Conservation (phyloP, 768 basidiomycete species). For the Hypholoma sublateritium region DNA sequence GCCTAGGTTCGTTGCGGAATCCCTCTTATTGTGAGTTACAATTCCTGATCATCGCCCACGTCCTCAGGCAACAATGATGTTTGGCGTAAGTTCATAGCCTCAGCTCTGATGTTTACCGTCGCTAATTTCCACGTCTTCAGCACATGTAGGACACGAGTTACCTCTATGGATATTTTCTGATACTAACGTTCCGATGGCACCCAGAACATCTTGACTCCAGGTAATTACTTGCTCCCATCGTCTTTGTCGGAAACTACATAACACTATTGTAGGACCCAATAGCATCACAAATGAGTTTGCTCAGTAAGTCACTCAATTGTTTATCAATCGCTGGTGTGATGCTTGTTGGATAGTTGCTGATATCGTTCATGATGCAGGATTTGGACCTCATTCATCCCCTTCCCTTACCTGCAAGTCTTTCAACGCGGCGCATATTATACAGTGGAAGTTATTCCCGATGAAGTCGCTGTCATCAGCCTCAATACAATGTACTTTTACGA, state of each 20-base stretch:
- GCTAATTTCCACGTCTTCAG: conserved; percentile 31
- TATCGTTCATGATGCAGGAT: conserved; percentile 43
- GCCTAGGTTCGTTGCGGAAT: conserved; percentile 53
- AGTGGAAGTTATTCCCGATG: conserved; percentile 73
- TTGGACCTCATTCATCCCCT: conserved; percentile 81
- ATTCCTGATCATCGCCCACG: conserved; percentile 1
- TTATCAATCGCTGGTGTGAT: background rate
- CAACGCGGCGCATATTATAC: conserved; percentile 86
- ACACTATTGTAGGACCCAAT: conserved; percentile 54
- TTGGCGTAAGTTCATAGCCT: conserved; percentile 60
- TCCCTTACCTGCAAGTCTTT: conserved; percentile 77
- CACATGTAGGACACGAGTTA: conserved; percentile 46
- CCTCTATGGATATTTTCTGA: conserved; percentile 4
- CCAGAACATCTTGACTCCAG: conserved; percentile 66
- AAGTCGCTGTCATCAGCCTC: conserved; percentile 77
- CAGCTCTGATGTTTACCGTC: conserved; percentile 11
- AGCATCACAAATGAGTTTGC: conserved; percentile 66
- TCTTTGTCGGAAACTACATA: background rate
- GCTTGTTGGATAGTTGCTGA: background rate
- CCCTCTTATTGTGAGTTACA: background rate
- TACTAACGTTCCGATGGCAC: conserved; percentile 4
- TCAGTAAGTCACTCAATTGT: conserved; percentile 43
- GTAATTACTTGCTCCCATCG: conserved; percentile 26
- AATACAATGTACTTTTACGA: conserved; percentile 94
- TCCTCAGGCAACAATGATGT: conserved; percentile 84